phyloP scores from a whole-genome alignment of 176 grass and related monocot genomes.

The Hordeum marinum region DNA sequence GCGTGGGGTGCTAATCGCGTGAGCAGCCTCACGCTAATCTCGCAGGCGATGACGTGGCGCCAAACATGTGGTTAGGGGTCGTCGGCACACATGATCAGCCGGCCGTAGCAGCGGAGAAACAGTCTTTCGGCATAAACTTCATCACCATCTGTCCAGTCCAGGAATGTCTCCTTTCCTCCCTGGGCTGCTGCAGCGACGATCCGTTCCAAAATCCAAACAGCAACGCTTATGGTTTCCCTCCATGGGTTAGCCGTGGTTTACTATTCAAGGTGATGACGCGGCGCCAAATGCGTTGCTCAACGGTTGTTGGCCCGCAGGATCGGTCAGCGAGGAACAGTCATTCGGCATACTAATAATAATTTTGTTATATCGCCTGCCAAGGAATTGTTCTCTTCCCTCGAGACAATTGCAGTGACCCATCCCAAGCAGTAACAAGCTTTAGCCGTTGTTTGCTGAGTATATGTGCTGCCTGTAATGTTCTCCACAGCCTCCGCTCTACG shows the following conservation, averaged over 20 bases:
- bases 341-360: background rate
- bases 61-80: background rate
- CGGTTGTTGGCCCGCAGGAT: background rate
- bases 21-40: background rate
- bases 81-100: background rate
- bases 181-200: background rate
- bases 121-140: background rate
- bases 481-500: background rate
- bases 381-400: background rate
- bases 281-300: background rate
- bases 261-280: background rate
- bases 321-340: background rate
- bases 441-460: background rate
- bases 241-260: background rate
- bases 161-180: background rate
- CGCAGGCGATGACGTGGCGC: background rate
- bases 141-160: background rate
- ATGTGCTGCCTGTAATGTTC: background rate
- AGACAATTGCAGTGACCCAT: background rate
- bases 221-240: background rate
- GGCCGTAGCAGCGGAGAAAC: background rate
- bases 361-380: background rate
- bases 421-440: background rate
- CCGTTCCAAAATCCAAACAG: background rate
- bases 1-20: conserved; percentile 13